Conservation (phyloP, 2,329 filamentous ascomycete genomes). For the Fusarium humuli region DNA sequence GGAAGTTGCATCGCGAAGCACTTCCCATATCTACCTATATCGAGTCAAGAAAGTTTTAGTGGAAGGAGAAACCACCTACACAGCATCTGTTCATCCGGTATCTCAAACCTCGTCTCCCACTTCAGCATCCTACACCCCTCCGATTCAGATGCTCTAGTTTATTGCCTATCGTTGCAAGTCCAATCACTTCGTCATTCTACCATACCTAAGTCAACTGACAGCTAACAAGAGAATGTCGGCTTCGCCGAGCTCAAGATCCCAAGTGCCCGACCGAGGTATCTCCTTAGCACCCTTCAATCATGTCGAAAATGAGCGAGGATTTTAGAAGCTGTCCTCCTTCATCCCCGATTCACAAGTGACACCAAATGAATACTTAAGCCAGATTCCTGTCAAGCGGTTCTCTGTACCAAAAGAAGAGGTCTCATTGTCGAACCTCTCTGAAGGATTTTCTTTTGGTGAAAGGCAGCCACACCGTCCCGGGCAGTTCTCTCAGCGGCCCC, state of each 20-base stretch:
- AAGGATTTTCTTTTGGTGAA: slow-evolving; percentile 40
- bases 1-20: neutral
- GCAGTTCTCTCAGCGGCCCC: slow-evolving; percentile 39
- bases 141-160: too few relatives aligned
- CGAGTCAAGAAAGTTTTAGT: neutral
- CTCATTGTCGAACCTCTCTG: slow-evolving; percentile 37
- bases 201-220: neutral
- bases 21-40: neutral
- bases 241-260: neutral
- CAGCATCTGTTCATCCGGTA: neutral
- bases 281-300: slow-evolving; percentile 17
- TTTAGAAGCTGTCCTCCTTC: slow-evolving; percentile 12
- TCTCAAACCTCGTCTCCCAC: neutral
- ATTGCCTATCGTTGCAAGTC: neutral
- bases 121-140: neutral
- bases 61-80: neutral
- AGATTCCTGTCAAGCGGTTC: slow-evolving; percentile 21
- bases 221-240: neutral
- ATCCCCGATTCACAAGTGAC: slow-evolving; percentile 27
- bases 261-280: neutral
- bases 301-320: slow-evolving; percentile 21
- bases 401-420: slow-evolving; percentile 33
- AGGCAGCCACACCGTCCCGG: slow-evolving; percentile 37
- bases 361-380: neutral
- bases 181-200: neutral